These are phyloP conservation scores for Naganishia albida DNA, from an alignment of 1,284 basidiomycete genomes.

Conservation along the genomic window DNA sequence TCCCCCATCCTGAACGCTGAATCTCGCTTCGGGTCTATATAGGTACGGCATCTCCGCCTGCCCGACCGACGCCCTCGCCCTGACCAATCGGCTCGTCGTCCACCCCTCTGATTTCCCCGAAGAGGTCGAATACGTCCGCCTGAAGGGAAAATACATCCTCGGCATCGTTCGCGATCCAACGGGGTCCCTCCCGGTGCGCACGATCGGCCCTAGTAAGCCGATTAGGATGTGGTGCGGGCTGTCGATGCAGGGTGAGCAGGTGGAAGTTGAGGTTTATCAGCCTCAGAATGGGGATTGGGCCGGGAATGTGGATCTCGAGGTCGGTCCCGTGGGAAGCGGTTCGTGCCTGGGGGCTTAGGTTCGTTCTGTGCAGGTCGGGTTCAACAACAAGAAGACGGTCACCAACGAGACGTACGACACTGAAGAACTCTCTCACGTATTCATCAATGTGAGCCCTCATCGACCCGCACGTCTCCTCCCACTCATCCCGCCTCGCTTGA, in stretches of 20 bases:
- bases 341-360: neutral
- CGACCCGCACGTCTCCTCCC: too few relatives aligned
- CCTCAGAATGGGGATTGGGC: conserved; percentile 68
- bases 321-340: conserved; percentile 36
- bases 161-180: conserved; percentile 71
- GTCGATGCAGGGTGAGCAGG: conserved; percentile 72
- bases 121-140: conserved; percentile 69
- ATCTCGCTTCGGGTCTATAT: conserved; percentile 32
- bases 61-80: conserved; percentile 61
- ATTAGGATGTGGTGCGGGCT: conserved; percentile 80
- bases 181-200: conserved; percentile 63
- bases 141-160: conserved; percentile 68
- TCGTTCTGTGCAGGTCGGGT: conserved; percentile 60
- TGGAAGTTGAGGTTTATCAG: conserved; percentile 69
- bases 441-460: conserved; percentile 59
- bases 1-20: neutral
- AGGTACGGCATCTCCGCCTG: conserved; percentile 54
- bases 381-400: conserved; percentile 66
- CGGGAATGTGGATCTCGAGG: conserved; percentile 73
- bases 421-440: conserved; percentile 78
- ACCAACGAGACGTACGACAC: conserved; percentile 73
- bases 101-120: conserved; percentile 69
- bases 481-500: conserved; percentile 42
- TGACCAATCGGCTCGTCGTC: conserved; percentile 80
- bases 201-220: conserved; percentile 60